These are phyloP conservation scores for Synchytrium microbalum DNA, from an alignment of 371 early-diverging fungal genomes.

Conservation along the genomic window DNA sequence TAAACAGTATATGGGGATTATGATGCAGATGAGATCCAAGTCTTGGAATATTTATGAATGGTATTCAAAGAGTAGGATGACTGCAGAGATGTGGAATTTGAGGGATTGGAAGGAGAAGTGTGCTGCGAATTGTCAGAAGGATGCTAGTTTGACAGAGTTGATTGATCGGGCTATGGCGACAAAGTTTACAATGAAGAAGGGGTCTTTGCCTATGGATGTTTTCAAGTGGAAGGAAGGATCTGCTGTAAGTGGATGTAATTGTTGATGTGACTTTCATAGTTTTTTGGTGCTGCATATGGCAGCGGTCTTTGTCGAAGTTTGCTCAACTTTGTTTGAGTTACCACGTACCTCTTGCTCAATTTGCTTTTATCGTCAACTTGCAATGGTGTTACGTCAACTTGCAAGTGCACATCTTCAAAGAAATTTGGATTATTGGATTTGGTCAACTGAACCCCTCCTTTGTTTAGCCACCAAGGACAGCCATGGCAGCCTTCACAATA, in stretches of 20 bases:
- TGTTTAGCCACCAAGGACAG: not conserved
- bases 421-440: too few relatives aligned
- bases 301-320: too few relatives aligned
- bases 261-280: too few relatives aligned
- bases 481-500: not conserved
- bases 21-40: conserved; percentile 21
- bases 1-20: conserved; percentile 24
- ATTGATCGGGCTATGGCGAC: not conserved
- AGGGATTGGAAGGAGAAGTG: not conserved
- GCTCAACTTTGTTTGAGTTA: too few relatives aligned
- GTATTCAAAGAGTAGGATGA: not conserved
- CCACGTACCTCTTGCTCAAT: too few relatives aligned
- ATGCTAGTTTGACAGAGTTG: not conserved
- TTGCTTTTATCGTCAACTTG: too few relatives aligned
- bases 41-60: not conserved
- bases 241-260: not conserved
- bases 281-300: too few relatives aligned
- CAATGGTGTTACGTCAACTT: too few relatives aligned
- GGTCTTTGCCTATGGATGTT: not conserved
- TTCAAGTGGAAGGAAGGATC: not conserved
- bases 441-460: too few relatives aligned
- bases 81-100: not conserved
- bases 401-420: not conserved
- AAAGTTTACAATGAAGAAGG: not conserved
- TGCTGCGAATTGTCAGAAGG: not conserved